Evolutionary conservation across 768 basidiomycete species (phyloP), one percentile per base, ranked within the genome.

Genomic region (Plicaturopsis crispa): DNA sequence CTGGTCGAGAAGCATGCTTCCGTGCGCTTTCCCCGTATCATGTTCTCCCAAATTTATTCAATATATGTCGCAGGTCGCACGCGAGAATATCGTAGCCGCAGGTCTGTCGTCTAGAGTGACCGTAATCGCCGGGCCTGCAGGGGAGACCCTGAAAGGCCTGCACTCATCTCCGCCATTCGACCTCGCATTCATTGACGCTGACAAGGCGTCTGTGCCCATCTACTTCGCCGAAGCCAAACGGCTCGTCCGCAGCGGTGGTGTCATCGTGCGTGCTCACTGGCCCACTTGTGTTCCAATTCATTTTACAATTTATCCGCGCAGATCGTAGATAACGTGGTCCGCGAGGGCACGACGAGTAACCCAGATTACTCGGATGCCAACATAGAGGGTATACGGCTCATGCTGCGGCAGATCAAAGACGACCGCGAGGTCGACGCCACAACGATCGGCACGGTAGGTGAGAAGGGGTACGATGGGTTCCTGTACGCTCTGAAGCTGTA

Each of bases 171-270:
- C 51, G 20, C 56, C 59, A 7, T 71, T 69, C 46, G 71, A 73
- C 48, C 50, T 73, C 23, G 62, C 54, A 0, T 73, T 73, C 60
- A 67, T 72, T 41, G 71, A 73, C 52, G 71, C 71, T 10, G 66
- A 73, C 54, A 73, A 72, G 48, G 47, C 50, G 17, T 50, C 46
- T 31, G 66, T 65, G 44, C 42, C 56, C 14, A 54, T 57, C 16
- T 70, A 71, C 49, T 67, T 65, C 51, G 43, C 51, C 12, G 57
- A 70, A 39, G 61, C 63, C 0, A 60, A 70, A 40, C 57, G 69
- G 22, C 46, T 73, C 22, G 54, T 64, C 4, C 52, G 59, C 32
- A 59, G 58, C 33, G 66, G 65, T n/a, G 68, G 66, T 55, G n/a
- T n/a, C n/a, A n/a, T n/a, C 13, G 35, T 46, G 30, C 37, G 26